Percentiles rank a stretch among this genome's conserved stretches.
Conservation (phyloP, 352 stramenopile genomes). For the Globisporangium abappressorium region DNA sequence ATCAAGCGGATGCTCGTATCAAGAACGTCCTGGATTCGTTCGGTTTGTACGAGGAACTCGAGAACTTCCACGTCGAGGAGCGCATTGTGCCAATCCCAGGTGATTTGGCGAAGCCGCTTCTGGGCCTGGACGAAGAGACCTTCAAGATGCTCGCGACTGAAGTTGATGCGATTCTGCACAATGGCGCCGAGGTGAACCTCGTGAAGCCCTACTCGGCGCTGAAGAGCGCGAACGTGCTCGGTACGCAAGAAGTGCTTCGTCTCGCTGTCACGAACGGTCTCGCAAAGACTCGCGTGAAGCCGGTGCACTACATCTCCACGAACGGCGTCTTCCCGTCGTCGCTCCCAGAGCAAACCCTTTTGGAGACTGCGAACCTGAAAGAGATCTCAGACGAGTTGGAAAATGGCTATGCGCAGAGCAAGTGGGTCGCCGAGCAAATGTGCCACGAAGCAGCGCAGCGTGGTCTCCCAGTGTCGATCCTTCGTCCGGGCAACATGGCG, state of each 20-base stretch:
- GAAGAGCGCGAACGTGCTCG: conserved; percentile 88
- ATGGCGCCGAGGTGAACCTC: conserved; percentile 91
- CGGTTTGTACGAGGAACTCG: conserved; percentile 42
- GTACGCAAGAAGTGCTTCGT: conserved; percentile 87
- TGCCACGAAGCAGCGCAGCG: conserved; percentile 72
- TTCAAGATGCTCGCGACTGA: conserved; percentile 89
- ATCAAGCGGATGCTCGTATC: conserved; percentile 50
- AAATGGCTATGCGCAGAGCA: conserved; percentile 88
- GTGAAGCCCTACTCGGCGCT: conserved; percentile 88
- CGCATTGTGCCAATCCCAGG: conserved; percentile 62
- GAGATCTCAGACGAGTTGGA: conserved; percentile 60
- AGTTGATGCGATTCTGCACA: conserved; percentile 90
- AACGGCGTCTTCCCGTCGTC: conserved; percentile 88
- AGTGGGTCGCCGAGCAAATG: conserved; percentile 91
- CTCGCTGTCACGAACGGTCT: conserved; percentile 81
- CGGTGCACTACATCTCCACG: conserved; percentile 89
- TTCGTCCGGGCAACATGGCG: conserved; percentile 90
- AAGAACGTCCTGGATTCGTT: conserved; percentile 57
- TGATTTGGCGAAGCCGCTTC: conserved; percentile 77
- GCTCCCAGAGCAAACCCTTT: conserved; percentile 26
- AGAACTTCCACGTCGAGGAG: conserved; percentile 66
- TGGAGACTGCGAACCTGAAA: conserved; percentile 53
- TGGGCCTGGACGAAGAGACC: conserved; percentile 73
- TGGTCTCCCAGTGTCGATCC: conserved; percentile 82
- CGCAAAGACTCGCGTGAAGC: conserved; percentile 75